Evolutionary conservation across 2,329 filamentous ascomycete genomes (phyloP).

Genomic region (Capronia epimyces): DNA sequence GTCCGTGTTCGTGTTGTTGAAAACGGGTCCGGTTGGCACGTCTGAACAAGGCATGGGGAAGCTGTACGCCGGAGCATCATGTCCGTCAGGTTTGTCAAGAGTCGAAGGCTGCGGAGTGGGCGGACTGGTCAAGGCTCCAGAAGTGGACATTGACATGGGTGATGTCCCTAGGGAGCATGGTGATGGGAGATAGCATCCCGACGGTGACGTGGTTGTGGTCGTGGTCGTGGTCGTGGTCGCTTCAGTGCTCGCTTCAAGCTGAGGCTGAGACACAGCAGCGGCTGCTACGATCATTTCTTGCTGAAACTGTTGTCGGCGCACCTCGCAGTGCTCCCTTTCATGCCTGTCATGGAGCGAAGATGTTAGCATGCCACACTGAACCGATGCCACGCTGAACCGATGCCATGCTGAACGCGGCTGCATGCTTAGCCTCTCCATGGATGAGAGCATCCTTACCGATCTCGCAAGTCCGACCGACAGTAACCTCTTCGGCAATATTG

Average conservation of each 20-base stretch:
- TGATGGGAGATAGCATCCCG: neutral
- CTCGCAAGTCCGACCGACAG: conserved; percentile 10
- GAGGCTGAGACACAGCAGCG: neutral
- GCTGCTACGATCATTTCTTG: neutral
- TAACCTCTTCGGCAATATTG: conserved; percentile 7
- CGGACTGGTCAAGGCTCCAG: neutral
- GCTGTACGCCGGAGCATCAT: neutral
- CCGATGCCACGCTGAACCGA: neutral
- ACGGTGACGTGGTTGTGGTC: neutral
- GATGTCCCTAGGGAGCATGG: neutral
- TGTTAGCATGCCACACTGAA: neutral
- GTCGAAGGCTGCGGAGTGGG: neutral
- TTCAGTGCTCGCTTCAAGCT: no score
- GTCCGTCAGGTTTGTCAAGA: neutral
- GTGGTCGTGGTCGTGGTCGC: neutral
- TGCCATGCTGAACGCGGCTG: no score
- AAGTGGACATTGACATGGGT: neutral
- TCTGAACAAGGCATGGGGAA: no score
- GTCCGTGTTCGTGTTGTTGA: no score
- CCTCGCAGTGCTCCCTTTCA: neutral
- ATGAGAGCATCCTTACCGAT: conserved; percentile 8
- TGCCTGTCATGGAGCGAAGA: neutral
- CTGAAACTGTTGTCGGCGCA: neutral
- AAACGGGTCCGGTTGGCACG: no score
- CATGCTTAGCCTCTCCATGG: neutral